A percentile compares a stretch with the other conserved stretches of the same genome.
phyloP scores from a whole-genome alignment of 2,329 filamentous ascomycete genomes.

The Paramyrothecium roridum region DNA sequence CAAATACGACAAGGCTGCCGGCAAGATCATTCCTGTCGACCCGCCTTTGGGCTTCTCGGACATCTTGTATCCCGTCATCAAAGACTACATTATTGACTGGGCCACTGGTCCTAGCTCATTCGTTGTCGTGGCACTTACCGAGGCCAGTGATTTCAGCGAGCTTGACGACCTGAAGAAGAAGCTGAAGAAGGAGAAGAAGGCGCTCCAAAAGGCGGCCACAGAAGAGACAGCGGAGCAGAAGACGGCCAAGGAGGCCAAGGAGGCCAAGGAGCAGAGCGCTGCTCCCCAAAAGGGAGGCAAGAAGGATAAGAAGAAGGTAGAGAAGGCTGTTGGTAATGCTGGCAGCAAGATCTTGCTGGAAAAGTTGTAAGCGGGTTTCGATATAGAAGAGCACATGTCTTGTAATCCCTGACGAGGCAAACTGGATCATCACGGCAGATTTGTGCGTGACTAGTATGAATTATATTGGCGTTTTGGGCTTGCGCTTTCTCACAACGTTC shows the following conservation, averaged over 20 bases:
- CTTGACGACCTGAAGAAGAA: conserved; percentile 64
- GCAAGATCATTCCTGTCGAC: conserved; percentile 67
- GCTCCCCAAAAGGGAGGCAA: conserved; percentile 38
- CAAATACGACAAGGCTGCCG: conserved; percentile 72
- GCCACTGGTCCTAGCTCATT: conserved; percentile 84
- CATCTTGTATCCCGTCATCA: conserved; percentile 77
- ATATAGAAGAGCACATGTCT: not conserved
- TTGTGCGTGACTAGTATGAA: not conserved
- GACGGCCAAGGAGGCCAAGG: conserved; percentile 45
- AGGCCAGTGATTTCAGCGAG: conserved; percentile 68
- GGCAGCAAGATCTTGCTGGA: conserved; percentile 60
- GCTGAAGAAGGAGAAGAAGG: conserved; percentile 71
- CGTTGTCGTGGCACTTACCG: conserved; percentile 76
- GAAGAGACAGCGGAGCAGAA: conserved; percentile 55
- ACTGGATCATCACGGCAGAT: not conserved
- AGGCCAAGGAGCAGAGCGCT: conserved; percentile 42
- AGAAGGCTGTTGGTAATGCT: conserved; percentile 54
- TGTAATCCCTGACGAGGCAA: not conserved
- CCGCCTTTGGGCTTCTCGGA: conserved; percentile 79
- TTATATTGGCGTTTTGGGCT: not conserved
- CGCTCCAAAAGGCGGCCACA: conserved; percentile 63
- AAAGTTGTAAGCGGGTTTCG: conserved; percentile 40
- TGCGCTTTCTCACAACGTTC: not conserved
- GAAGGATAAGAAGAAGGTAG: conserved; percentile 39
- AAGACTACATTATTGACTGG: conserved; percentile 74